These are phyloP conservation scores for Aspergillus nanangensis DNA, from an alignment of 495 filamentous ascomycete species.

Conservation along the genomic window DNA sequence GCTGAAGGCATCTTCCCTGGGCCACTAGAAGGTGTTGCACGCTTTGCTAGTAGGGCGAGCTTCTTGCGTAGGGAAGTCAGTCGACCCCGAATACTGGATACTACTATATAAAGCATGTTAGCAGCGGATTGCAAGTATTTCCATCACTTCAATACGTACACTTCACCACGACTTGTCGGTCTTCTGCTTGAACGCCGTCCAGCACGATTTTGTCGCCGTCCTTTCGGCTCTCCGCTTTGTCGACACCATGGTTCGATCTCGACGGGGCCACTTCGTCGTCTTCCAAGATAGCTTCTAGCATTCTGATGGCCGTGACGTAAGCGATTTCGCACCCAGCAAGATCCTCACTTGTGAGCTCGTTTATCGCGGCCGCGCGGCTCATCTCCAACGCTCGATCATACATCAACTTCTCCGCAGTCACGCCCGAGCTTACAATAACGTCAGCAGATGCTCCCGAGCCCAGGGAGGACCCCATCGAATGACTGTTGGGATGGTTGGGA, in stretches of 20 bases:
- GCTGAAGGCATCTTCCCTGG: slow-evolving; percentile 28
- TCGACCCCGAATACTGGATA: slow-evolving; percentile 56
- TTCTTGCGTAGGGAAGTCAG: slow-evolving; percentile 54
- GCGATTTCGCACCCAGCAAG: slow-evolving; percentile 85
- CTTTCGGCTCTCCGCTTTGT: slow-evolving; percentile 16
- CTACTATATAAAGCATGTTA: slow-evolving; percentile 42
- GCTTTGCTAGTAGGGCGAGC: slow-evolving; percentile 49
- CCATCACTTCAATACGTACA: slow-evolving; percentile 46
- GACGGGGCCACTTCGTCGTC: slow-evolving; percentile 55
- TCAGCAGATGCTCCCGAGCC: slow-evolving; percentile 55
- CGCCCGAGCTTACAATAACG: slow-evolving; percentile 64
- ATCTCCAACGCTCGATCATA: slow-evolving; percentile 96
- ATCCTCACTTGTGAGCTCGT: slow-evolving; percentile 90
- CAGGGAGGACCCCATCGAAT: slow-evolving; percentile 44
- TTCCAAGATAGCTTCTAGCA: slow-evolving; percentile 93
- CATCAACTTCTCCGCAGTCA: slow-evolving; percentile 96
- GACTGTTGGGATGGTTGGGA: slow-evolving; percentile 78
- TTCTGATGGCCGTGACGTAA: slow-evolving; percentile 84
- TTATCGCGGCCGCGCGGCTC: slow-evolving; percentile 90
- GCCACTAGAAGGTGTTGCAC: slow-evolving; percentile 36
- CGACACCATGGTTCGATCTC: slow-evolving; percentile 26
- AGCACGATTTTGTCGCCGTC: slow-evolving; percentile 38
- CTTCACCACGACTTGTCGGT: slow-evolving; percentile 67
- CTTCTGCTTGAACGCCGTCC: slow-evolving; percentile 64
- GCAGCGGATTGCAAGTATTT: slow-evolving; percentile 5